These are phyloP conservation scores for Zasmidium cellare DNA, from an alignment of 2,329 filamentous ascomycete genomes.

Conservation along the genomic window DNA sequence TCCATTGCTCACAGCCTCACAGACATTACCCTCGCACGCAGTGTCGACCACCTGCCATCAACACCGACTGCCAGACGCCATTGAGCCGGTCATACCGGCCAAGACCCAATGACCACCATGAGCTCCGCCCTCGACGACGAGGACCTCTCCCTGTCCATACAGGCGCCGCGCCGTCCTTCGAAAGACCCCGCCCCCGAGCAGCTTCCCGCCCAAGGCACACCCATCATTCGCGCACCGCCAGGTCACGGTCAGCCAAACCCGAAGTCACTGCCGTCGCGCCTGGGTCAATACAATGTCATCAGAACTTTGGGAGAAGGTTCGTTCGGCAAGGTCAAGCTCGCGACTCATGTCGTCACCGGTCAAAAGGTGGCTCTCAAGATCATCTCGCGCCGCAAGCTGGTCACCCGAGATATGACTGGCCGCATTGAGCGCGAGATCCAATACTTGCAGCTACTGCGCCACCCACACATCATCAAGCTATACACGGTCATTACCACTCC, in stretches of 20 bases:
- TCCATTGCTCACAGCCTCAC: background rate
- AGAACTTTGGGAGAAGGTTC: constrained; percentile 93
- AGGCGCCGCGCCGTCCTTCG: constrained; percentile 27
- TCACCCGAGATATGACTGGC: constrained; percentile 96
- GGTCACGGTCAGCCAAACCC: constrained; percentile 37
- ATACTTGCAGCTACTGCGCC: constrained; percentile 90
- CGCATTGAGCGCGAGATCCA: constrained; percentile 97
- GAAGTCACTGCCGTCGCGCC: constrained; percentile 49
- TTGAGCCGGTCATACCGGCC: constrained; percentile 17
- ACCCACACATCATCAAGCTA: constrained; percentile 99
- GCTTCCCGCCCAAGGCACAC: constrained; percentile 26
- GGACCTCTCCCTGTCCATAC: constrained; percentile 42
- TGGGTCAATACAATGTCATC: constrained; percentile 89
- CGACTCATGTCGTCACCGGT: constrained; percentile 84
- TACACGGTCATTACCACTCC: constrained; percentile 95
- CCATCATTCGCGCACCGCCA: constrained; percentile 24
- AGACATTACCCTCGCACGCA: background rate
- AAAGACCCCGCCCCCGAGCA: constrained; percentile 37
- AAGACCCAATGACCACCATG: constrained; percentile 29
- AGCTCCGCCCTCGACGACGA: constrained; percentile 42
- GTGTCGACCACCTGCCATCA: background rate
- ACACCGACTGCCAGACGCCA: background rate
- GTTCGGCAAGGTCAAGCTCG: constrained; percentile 98
- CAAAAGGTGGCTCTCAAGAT: constrained; percentile 98
- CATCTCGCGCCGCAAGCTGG: constrained; percentile 91